These are phyloP conservation scores for Linanthus parryae DNA, from an alignment of 148 eudicot species.

Conservation along the genomic window DNA sequence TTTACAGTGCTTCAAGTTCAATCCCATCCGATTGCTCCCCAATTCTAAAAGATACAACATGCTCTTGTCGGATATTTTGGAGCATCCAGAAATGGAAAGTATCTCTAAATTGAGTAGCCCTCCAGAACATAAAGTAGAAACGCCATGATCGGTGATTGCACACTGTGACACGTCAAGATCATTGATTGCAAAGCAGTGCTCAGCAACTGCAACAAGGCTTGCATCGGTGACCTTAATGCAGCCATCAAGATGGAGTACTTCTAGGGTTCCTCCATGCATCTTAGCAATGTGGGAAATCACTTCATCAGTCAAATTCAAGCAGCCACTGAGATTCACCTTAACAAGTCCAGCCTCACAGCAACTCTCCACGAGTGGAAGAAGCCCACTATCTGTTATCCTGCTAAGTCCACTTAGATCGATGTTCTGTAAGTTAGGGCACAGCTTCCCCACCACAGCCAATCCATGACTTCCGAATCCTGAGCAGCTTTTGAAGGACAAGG, in stretches of 20 bases:
- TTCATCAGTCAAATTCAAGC: constrained; percentile 58
- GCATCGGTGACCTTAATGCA: constrained; percentile 55
- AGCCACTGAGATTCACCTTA: constrained; percentile 54
- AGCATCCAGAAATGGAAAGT: constrained; percentile 68
- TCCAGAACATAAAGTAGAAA: constrained; percentile 40
- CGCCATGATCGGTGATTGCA: constrained; percentile 56
- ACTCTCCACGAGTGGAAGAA: constrained; percentile 48
- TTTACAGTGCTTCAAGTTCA: constrained; percentile 67
- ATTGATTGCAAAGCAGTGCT: constrained; percentile 37
- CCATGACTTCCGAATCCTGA: constrained; percentile 52
- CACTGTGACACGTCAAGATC: constrained; percentile 76
- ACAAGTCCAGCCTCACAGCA: constrained; percentile 44
- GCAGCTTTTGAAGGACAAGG: constrained; percentile 53
- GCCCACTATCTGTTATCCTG: constrained; percentile 55
- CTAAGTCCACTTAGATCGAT: constrained; percentile 59
- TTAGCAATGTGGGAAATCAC: constrained; percentile 34
- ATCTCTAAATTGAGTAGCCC: constrained; percentile 39
- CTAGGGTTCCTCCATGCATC: constrained; percentile 58
- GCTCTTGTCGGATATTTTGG: constrained; percentile 56
- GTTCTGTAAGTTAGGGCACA: constrained; percentile 62
- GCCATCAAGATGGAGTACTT: constrained; percentile 56
- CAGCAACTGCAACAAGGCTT: constrained; percentile 41
- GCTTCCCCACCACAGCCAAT: constrained; percentile 49
- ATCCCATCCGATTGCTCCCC: constrained; percentile 51
- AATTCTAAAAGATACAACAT: constrained; percentile 38